A percentile compares a stretch with the other conserved stretches of the same genome.
phyloP scores from a whole-genome alignment of 2,329 filamentous ascomycete genomes.

The Talaromyces sp. region DNA sequence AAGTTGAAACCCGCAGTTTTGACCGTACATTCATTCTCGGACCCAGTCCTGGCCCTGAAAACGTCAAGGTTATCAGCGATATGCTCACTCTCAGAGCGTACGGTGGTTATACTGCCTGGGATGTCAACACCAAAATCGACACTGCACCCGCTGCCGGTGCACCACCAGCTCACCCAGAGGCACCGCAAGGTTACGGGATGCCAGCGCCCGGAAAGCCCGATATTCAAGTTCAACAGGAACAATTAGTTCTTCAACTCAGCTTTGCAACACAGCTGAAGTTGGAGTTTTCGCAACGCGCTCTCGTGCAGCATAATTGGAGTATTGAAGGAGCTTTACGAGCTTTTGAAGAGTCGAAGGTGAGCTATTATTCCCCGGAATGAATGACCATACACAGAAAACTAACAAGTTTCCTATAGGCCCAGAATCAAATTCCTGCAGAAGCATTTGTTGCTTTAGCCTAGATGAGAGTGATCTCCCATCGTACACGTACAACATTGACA shows the following conservation, averaged over 20 bases:
- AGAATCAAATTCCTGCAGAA: conserved; percentile 47
- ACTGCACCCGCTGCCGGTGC: conserved; percentile 29
- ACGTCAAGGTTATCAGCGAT: conserved; percentile 75
- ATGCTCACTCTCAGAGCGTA: conserved; percentile 71
- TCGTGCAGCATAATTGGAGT: conserved; percentile 77
- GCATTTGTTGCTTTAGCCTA: conserved; percentile 40
- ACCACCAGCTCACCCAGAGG: conserved; percentile 26
- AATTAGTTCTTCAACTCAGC: conserved; percentile 68
- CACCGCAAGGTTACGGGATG: conserved; percentile 40
- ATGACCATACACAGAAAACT: conserved; percentile 19
- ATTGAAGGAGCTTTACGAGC: conserved; percentile 69
- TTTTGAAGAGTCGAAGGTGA: conserved; percentile 72
- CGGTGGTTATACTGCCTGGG: conserved; percentile 54
- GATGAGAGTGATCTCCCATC: not conserved
- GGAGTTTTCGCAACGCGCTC: conserved; percentile 75
- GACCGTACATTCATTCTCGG: conserved; percentile 77
- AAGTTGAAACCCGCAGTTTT: conserved; percentile 68
- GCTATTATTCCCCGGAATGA: not conserved
- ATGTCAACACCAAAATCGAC: conserved; percentile 37
- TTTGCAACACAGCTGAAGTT: conserved; percentile 76
- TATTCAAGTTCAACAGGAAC: conserved; percentile 60
- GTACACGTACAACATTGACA: not conserved
- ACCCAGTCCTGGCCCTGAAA: conserved; percentile 63
- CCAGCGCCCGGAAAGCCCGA: conserved; percentile 45
- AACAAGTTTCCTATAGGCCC: conserved; percentile 27